A percentile compares a stretch with the other conserved stretches of the same genome.
These are phyloP conservation scores for Aspergillus awamori DNA, from an alignment of 2,329 filamentous ascomycete species.

Conservation along the genomic window DNA sequence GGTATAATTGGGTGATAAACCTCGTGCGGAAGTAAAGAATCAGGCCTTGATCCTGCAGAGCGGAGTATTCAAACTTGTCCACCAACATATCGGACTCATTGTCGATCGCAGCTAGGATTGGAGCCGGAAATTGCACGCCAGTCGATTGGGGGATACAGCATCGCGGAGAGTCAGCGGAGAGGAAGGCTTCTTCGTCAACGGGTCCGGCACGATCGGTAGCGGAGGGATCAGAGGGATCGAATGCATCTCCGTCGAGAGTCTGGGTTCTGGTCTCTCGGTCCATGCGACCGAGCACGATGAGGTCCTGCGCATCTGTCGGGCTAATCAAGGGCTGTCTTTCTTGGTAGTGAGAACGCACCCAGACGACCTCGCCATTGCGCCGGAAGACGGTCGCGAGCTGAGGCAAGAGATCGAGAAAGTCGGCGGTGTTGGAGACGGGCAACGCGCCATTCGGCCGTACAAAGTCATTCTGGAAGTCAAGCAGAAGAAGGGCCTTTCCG, in stretches of 20 bases:
- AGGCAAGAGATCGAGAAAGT: conserved; percentile 69
- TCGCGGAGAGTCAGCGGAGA: conserved; percentile 35
- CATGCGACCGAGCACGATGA: conserved; percentile 46
- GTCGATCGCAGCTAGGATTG: conserved; percentile 55
- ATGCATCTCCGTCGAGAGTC: conserved; percentile 21
- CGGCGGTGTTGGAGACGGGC: conserved; percentile 63
- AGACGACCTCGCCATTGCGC: conserved; percentile 72
- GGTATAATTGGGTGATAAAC: conserved; percentile 84
- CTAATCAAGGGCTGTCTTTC: conserved; percentile 61
- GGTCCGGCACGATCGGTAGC: conserved; percentile 2
- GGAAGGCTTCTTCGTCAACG: conserved; percentile 48
- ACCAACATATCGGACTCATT: conserved; percentile 56
- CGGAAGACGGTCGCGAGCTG: conserved; percentile 74
- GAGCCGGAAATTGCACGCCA: conserved; percentile 55
- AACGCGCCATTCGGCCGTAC: conserved; percentile 69
- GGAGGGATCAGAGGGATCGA: conserved; percentile 9
- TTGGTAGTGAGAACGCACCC: conserved; percentile 78
- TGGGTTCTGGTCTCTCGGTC: conserved; percentile 27
- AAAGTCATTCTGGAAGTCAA: conserved; percentile 93
- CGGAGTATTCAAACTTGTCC: conserved; percentile 82
- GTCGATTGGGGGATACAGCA: conserved; percentile 46
- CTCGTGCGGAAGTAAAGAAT: conserved; percentile 78
- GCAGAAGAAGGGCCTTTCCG: conserved; percentile 72
- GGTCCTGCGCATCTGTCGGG: conserved; percentile 48
- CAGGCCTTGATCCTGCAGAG: conserved; percentile 74